Base-by-base conservation (phyloP, 768 basidiomycete species). In the Boletus vinaceobasis region DNA sequence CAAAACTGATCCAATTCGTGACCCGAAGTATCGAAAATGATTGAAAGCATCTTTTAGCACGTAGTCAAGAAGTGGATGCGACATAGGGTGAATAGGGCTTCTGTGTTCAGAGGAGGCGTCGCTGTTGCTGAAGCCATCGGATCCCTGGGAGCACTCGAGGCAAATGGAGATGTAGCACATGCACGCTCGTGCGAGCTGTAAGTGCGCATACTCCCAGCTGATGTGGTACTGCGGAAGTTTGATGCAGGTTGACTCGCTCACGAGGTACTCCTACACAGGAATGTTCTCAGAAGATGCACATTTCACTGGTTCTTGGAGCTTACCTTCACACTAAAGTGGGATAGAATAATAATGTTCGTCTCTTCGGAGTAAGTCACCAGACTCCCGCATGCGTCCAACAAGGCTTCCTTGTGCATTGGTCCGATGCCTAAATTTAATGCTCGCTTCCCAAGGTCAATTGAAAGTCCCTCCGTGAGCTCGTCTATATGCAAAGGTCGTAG, bases 301-400 rank as follows among this genome's bases (percentile, higher is more conserved):
- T 4, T 10, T 43, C 15, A 17, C 23, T 23, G 23, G 8, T 17
- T 9, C 26, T 17, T 27, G 4, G 4, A 10, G 2, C 38, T 14
- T 7, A 46, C 55, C 45, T 47, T 56, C n/a, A 56, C 55, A 6
- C 55, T 56, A 4, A 19, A 56, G 7, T 56, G 55, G 15, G 53
- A 42, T 7, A 56, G 23, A 3, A 56, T 56, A 3, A 56, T 43
- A 2, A 48, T 11, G 0, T 3, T 37, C 10, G 53, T 48, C 19
- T 33, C n/a, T 26, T 48, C 35, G 4, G 5, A 37, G 14, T 56
- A 56, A 2, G 53, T 56, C 10, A 56, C 40, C 7, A 56, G 14
- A 23, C 53, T 56, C 15, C 52, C 45, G 13, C 55, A 56, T 1
- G 55, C 53, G 21, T 56, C 55, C 35, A 56, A n/a, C 15, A 56